Base-by-base conservation (phyloP, 331 rosid genomes). In the Phaseolus coccineus region DNA sequence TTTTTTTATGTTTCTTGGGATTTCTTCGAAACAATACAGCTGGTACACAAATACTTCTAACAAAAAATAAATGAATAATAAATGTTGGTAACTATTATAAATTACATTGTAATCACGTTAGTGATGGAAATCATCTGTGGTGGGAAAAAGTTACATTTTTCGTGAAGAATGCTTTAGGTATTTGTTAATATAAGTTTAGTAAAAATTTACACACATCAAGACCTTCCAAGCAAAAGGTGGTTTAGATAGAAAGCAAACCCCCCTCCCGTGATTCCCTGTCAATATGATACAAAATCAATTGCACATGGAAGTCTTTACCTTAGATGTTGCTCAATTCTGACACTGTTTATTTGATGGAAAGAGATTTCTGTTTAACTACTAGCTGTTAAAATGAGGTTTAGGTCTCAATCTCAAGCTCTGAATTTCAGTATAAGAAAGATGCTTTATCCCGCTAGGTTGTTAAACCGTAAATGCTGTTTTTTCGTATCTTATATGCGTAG, bases 341-440 rank as follows among this genome's bases (percentile, higher is more conserved):
- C 19, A 52, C 74, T 53, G 25, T 73, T 14, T 66, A 56, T 47
- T 35, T 67, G 77, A 58, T 24, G 44, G 69, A 64, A 42, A 55
- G 72, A 8, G 47, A 40, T 24, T 57, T 55, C 46, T 55, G 59
- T 56, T 53, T 19, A 28, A 64, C 33, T 68, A 12, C 27, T 57
- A 15, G 44, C 37, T 55, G 35, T 68, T 77, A 16, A 25, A 39
- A n/a, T 50, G 62, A 51, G 28, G 12, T 8, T 51, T 51, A 51
- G 44, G 52, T 39, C 39, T 48, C 8, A 35, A 37, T 77, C 51
- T 48, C 42, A 22, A 51, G 52, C 37, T 52, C n/a, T 48, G 73
- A 40, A 8, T 22, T 64, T 61, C 47, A 16, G 48, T 55, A 28
- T 28, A 19, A 50, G 66, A 72, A 51, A 39, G 78, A 50, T 72